Evolutionary conservation across 805 yeast genomes (phyloP), one percentile per base, ranked within the genome.

Genomic region (Starmerella scarabaei): DNA sequence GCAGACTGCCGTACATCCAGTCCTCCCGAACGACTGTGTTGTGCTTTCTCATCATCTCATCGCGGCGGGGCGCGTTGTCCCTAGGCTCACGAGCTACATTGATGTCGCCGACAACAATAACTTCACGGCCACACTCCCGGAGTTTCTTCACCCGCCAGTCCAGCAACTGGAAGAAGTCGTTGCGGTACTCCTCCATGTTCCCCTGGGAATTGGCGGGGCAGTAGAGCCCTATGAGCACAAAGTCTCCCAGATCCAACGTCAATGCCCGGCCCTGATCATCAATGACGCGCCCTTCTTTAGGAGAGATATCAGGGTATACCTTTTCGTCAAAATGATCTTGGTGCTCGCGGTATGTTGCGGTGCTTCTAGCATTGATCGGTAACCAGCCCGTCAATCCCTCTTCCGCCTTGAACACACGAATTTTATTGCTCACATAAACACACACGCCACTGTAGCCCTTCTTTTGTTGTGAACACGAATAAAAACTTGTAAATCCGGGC

Each of bases 401-500:
- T 55, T 91, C 97, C 0, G 86, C 95, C 47, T 71, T 73, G 3
- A 70, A 37, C 1, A 84, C 83, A 2, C 66, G 60, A 20, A 85
- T 54, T 2, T 67, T 55, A 20, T 77, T 80, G 9, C 57, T 58
- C 0, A 58, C 60, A 60, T 82, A 88, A 3, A 88, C 71, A 0
- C 86, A 93, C 1, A 88, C 96, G 0, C 98, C 98, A 41, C 88
- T 73, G 56, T 91, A 91, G 0, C 97, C 97, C 53, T 75, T 80
- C 54, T 75, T 80, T 2, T 55, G 42, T 9, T 55, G 57, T 0
- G 95, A 93, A 11, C 84, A 62, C 0, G 88, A 67, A 26, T 84
- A 71, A 51, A 75, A 88, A 2, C 80, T 67, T 19, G 68, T 62
- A 53, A 68, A 88, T 1, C 75, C 73, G 1, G 67, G 64, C 0